phyloP scores from a whole-genome alignment of 2,329 filamentous ascomycete genomes.

The Penicillium capsulatum region DNA sequence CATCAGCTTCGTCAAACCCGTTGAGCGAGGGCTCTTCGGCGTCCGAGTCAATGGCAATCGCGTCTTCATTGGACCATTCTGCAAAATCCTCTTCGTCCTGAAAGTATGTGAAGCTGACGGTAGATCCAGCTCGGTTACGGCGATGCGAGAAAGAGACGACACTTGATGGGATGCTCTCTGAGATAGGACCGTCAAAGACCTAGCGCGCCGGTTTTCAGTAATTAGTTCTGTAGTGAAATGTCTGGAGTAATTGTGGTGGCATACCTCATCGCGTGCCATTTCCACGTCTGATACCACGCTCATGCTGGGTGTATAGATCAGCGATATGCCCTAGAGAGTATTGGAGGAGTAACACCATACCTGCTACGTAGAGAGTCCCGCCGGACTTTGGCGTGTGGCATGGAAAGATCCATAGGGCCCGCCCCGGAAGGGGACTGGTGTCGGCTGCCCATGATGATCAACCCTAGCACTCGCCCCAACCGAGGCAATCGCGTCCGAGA shows the following conservation, averaged over 20 bases:
- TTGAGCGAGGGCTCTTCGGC: slow-evolving; percentile 41
- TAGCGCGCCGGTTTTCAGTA: slow-evolving; percentile 30
- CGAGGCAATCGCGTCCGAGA: neutral
- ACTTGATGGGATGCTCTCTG: slow-evolving; percentile 93
- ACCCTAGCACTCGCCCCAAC: neutral
- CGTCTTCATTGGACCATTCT: slow-evolving; percentile 50
- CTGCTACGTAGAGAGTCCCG: slow-evolving; percentile 42
- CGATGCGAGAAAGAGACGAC: slow-evolving; percentile 88
- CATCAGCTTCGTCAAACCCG: slow-evolving; percentile 37
- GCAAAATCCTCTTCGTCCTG: slow-evolving; percentile 62
- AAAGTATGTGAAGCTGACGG: slow-evolving; percentile 84
- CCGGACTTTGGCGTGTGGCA: slow-evolving; percentile 23
- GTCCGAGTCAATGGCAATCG: slow-evolving; percentile 43
- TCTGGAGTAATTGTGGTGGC: slow-evolving; percentile 20
- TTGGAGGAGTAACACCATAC: slow-evolving; percentile 11
- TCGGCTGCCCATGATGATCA: slow-evolving; percentile 27
- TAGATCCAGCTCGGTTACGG: slow-evolving; percentile 74
- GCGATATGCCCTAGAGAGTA: slow-evolving; percentile 5
- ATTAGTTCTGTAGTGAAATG: no score
- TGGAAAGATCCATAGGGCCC: slow-evolving; percentile 20
- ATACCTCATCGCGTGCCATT: slow-evolving; percentile 93
- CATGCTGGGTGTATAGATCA: slow-evolving; percentile 40
- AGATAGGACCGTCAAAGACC: slow-evolving; percentile 87
- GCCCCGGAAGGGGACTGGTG: slow-evolving; percentile 23
- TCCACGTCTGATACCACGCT: slow-evolving; percentile 95